These are phyloP conservation scores for Avicennia marina DNA, from an alignment of 257 asterid genomes.

Conservation along the genomic window DNA sequence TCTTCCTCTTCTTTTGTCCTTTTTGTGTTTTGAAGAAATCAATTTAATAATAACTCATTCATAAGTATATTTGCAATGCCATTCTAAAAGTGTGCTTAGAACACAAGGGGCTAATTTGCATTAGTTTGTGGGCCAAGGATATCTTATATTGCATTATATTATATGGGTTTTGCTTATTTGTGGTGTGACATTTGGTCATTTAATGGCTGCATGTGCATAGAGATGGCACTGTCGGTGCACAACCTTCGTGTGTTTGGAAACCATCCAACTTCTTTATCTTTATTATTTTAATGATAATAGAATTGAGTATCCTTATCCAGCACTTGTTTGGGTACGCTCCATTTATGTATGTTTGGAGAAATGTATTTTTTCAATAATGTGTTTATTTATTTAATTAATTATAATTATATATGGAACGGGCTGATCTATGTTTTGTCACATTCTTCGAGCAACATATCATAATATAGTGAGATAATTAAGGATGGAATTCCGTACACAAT, in stretches of 20 bases:
- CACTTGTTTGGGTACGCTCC: neutral
- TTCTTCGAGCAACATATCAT: neutral
- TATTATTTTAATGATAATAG: neutral
- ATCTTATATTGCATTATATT: neutral
- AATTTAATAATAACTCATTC: neutral
- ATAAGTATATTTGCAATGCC: neutral
- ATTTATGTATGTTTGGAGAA: too few relatives aligned
- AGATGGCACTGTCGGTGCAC: slow-evolving; percentile 32
- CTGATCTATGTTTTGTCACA: neutral
- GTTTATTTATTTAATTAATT: neutral
- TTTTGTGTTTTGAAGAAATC: too few relatives aligned
- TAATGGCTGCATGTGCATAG: slow-evolving; percentile 33
- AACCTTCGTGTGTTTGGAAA: neutral
- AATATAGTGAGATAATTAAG: too few relatives aligned
- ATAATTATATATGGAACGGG: too few relatives aligned
- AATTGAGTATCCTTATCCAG: neutral
- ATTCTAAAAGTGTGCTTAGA: neutral
- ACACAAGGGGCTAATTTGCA: slow-evolving; percentile 3
- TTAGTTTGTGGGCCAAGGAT: neutral
- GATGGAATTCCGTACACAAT: too few relatives aligned
- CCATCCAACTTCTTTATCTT: neutral
- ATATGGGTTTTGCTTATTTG: slow-evolving; percentile 8
- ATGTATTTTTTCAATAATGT: neutral
- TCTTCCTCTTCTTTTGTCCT: too few relatives aligned
- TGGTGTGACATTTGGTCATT: slow-evolving; percentile 22